Conservation (phyloP, 306 rosid species). For the Hippophae rhamnoides region DNA sequence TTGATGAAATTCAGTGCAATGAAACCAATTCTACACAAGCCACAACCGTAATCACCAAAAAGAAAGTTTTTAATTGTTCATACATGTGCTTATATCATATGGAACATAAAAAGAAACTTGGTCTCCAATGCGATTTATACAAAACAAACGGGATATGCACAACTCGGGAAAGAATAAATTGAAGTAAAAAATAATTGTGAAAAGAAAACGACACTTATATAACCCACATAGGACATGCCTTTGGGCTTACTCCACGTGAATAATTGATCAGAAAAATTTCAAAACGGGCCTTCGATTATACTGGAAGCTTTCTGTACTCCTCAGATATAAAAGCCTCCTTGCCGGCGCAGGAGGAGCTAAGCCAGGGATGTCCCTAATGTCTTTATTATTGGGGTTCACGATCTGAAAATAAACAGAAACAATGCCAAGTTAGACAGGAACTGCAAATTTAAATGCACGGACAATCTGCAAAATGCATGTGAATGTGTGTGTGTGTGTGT, state of each 20-base stretch:
- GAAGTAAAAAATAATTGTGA: constrained; percentile 9
- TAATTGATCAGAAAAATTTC: no score
- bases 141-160: constrained; percentile 53
- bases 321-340: constrained; percentile 75
- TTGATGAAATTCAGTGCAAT: no score
- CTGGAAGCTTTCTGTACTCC: constrained; percentile 31
- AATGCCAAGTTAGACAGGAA: not conserved
- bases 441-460: no score
- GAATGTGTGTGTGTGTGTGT: no score
- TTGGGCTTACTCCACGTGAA: constrained; percentile 15
- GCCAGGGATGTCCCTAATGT: constrained; percentile 81
- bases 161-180: constrained; percentile 41
- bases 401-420: constrained; percentile 35
- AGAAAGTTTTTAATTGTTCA: no score
- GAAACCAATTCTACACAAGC: no score
- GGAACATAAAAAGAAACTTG: not conserved
- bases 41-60: no score
- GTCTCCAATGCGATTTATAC: constrained; percentile 40
- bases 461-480: no score
- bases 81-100: no score
- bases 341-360: constrained; percentile 91
- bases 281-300: constrained; percentile 22
- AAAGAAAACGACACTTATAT: constrained; percentile 10
- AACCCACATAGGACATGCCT: constrained; percentile 30
- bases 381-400: constrained; percentile 77